Conservation (phyloP, 139 green algal species). For the Picochlorum sp. region DNA sequence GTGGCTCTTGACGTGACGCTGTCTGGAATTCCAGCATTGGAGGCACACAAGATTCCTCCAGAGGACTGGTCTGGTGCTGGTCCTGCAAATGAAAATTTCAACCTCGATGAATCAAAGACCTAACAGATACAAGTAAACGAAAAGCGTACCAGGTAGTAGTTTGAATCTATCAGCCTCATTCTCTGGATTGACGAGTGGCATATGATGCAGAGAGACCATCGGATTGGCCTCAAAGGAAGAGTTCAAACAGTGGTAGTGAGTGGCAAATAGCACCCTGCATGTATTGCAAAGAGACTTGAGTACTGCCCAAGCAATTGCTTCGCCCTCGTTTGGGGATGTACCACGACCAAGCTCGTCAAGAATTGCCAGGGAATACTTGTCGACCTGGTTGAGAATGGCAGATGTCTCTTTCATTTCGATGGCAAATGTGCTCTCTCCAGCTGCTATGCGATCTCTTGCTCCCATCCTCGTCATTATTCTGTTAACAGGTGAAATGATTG, state of each 20-base stretch:
- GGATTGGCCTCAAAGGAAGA: not conserved
- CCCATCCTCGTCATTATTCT: constrained; percentile 44
- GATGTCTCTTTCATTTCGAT: constrained; percentile 55
- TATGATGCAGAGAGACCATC: no score
- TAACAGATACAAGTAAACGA: no score
- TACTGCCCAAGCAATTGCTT: constrained; percentile 62
- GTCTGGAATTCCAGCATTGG: no score
- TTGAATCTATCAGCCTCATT: no score
- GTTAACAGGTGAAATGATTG: constrained; percentile 28
- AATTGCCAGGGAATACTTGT: constrained; percentile 37
- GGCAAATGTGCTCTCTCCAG: constrained; percentile 42
- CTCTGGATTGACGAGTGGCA: no score
- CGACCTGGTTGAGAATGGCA: constrained; percentile 27
- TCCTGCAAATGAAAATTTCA: no score
- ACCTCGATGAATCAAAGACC: no score
- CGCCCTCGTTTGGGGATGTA: constrained; percentile 52
- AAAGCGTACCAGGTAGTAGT: no score
- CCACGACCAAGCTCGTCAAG: constrained; percentile 73
- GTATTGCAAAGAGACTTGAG: constrained; percentile 74
- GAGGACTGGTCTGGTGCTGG: no score
- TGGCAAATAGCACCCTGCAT: no score
- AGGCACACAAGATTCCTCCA: no score
- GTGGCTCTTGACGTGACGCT: no score
- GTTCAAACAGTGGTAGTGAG: constrained; percentile 81
- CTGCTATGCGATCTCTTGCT: constrained; percentile 41